Base-by-base conservation (phyloP, 78 protist species). In the Dictyostelium brefeldianum region DNA sequence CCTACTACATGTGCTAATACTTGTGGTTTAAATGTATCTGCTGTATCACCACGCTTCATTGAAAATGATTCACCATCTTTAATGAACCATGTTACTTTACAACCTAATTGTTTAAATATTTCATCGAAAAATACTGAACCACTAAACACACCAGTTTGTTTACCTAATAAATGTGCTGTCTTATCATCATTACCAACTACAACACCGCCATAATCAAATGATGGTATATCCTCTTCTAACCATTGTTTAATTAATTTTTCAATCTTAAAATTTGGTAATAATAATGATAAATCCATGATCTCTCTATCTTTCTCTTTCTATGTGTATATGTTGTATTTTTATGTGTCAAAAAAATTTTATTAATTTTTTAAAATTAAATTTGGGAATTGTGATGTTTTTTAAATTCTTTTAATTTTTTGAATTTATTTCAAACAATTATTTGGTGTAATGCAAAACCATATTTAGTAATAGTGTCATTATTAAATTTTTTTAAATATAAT, bases 161-260 rank as follows among this genome's bases (percentile, higher is more conserved):
- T 93, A 27, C 91, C 89, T 6, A 83, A 84, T 17, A 93, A 46
- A 83, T 56, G 56, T 0, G 96, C 96, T 46, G 64, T 65, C 57
- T 85, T 83, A 43, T 36, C 22, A 18, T 47, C 78, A 20, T 79
- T 81, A 36, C 96, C 96, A 9, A 96, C 98, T 9, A 97, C 98
- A 64, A 43, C 83, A 74, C 99, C 99, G 8, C 99, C 99, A 54
- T 94, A 93, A 53, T 98, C 99, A 70, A 96, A 97, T 31, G 98
- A 85, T 18, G 99, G 99, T 1, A 97, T 95, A 95, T 98, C 99
- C 48, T 96, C 93, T 46, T 67, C 54, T 31, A 96, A 53, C 97
- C 97, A 95, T 31, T 62, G 59, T 74, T 56, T 77, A 48, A 87
- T 50, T 65, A 56, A 47, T 47, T 57, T 29, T 77, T 77, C 67